A percentile compares a stretch with the other conserved stretches of the same genome.
Conservation (phyloP, 306 rosid species). For the Casuarina equisetifolia region DNA sequence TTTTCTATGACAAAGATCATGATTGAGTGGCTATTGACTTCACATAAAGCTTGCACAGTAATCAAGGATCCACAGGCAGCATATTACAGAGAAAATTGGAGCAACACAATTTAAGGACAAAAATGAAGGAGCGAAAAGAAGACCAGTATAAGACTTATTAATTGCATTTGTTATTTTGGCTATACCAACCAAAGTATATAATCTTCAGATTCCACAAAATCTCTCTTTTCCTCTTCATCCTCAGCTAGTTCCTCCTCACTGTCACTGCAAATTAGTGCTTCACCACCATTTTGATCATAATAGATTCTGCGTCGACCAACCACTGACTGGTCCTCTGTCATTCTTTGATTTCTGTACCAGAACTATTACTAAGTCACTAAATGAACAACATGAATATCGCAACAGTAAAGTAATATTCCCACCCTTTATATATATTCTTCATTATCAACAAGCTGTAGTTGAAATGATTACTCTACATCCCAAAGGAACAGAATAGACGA, state of each 20-base stretch:
- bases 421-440: background rate
- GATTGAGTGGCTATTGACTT: background rate
- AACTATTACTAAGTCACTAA: constrained; percentile 24
- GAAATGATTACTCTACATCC: background rate
- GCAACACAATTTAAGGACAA: constrained; percentile 12
- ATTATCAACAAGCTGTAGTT: background rate
- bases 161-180: constrained; percentile 28
- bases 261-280: constrained; percentile 97
- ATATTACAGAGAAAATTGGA: background rate
- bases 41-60: background rate
- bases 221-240: constrained; percentile 90
- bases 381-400: constrained; percentile 18
- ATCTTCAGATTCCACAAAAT: constrained; percentile 87
- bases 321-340: constrained; percentile 99
- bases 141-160: constrained; percentile 10
- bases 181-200: constrained; percentile 80
- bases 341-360: constrained; percentile 88
- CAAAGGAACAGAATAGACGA: background rate
- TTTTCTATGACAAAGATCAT: background rate
- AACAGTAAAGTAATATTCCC: background rate
- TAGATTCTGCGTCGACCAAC: constrained; percentile 95
- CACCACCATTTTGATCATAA: constrained; percentile 97
- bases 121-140: constrained; percentile 5
- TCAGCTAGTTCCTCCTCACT: constrained; percentile 93
- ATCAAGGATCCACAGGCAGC: background rate